Evolutionary conservation across 164 flowering plant species (phyloP), one percentile per base, ranked within the genome.

Genomic region (Stephania yunnanensis): DNA sequence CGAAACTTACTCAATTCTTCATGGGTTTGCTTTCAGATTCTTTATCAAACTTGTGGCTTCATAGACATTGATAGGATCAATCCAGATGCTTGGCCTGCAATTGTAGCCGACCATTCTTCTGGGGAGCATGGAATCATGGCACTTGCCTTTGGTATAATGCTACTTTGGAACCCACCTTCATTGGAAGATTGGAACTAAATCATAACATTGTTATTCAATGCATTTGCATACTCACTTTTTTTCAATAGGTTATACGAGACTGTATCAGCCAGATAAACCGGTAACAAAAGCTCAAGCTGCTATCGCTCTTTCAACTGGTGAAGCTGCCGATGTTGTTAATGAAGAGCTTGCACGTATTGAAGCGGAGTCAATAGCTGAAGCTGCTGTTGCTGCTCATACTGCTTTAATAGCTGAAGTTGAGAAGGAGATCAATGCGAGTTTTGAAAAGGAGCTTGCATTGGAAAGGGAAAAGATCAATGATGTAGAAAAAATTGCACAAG

Each of bases 211-310:
- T 5, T 20, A 61, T 61, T 61, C 20, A 25, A 61, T n/a, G n/a
- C 2, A n/a, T 36, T 36, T 61, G 66, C 66, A 61, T 61, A 19
- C 66, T 7, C 19, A 6, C 20, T 61, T n/a, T 65, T 46, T 20
- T 73, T 68, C 71, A 15, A 68, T 78, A 96, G 99, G 99, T 74
- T 91, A 87, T 80, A 96, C 98, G 45, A 89, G 96, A 79, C 86
- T 96, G 29, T 94, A 94, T 83, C 99, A 96, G 86, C 98, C 99
- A 55, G 87, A 86, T 71, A 94, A 96, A 69, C 98, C 99, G 44
- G 99, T 96, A 42, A 92, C 99, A 48, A 94, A 89, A 78, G 97
- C 94, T 75, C 99, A 94, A 83, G 98, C 97, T 78, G 99, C 99
- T 70, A 87, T 96, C 80, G 97, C 98, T 78, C 89, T 96, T 80